Base-by-base conservation (phyloP, 2,329 filamentous ascomycete genomes). In the Monilinia aucupariae region DNA sequence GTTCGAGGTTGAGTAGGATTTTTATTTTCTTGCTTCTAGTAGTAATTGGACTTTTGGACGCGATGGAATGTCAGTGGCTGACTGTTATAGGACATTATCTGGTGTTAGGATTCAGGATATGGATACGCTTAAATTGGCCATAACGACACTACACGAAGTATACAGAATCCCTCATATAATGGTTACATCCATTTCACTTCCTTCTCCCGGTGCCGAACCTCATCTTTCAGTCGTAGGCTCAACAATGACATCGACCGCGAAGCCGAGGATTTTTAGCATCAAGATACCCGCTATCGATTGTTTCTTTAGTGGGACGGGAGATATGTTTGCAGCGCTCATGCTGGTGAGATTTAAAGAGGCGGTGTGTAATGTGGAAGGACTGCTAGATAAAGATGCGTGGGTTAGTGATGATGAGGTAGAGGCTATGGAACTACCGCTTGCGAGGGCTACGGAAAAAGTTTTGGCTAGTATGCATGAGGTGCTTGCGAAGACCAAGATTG, bases 261-360 rank as follows among this genome's bases (percentile, higher is more conserved):
- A 80, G 49, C 86, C 93, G 0, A 87, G 94, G n/a, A 82, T 93
- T 59, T 99, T 97, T 80, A 87, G 88, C 71, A 87, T 97, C 71
- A 85, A 89, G 62, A 91, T 97, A 63, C 92, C 93, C 0, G 85
- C 88, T 34, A 87, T 97, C 64, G 90, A 96, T 73, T 90, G 92
- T 77, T 96, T 94, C 80, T 99, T 97, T 77, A 92, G 89, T 70
- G 94, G 94, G 48, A 97, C 96, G 0, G 94, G 94, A 53, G 94
- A 99, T 78, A 97, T 99, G 93, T 97, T 99, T 73, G 93, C 92
- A 37, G 93, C 93, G 9, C 81, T 99, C 52, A 92, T 91, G 73
- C 86, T 96, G 1, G 90, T 90, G 48, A 86, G 93, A 37, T 85
- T 99, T 72, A 87, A 93, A 64, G 91, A 97, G 78, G 92, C 91